These are phyloP conservation scores for Closterium sp. DNA, from an alignment of 139 green algal genomes.

Conservation along the genomic window DNA sequence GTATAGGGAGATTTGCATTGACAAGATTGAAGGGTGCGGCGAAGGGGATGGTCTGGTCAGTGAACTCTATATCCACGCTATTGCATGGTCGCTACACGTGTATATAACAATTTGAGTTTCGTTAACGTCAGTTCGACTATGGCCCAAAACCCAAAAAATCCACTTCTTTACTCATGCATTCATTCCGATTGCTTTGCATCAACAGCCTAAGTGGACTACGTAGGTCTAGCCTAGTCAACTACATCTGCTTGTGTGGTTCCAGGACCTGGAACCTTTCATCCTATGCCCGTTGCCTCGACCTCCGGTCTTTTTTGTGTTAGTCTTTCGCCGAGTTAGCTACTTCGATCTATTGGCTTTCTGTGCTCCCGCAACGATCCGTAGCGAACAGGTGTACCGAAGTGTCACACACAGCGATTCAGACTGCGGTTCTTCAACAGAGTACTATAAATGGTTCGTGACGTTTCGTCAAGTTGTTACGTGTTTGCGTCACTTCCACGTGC, in stretches of 20 bases:
- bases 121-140: no score
- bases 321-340: no score
- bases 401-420: not conserved
- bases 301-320: not conserved
- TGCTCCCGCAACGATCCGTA: not conserved
- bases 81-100: not conserved
- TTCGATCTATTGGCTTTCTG: no score
- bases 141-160: no score
- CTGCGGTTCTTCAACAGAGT: not conserved
- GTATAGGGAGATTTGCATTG: no score
- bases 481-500: not conserved
- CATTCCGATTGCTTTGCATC: no score
- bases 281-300: not conserved
- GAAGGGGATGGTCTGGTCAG: no score
- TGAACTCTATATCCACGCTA: not conserved
- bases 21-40: no score
- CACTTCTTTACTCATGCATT: no score
- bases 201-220: not conserved
- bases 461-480: not conserved
- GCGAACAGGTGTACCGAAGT: not conserved
- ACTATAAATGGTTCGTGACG: not conserved
- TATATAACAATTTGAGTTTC: no score
- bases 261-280: not conserved
- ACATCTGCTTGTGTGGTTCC: not conserved
- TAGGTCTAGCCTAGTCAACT: not conserved